Base-by-base conservation (phyloP, 139 green algal species). In the Edaphochlamys debaryana region DNA sequence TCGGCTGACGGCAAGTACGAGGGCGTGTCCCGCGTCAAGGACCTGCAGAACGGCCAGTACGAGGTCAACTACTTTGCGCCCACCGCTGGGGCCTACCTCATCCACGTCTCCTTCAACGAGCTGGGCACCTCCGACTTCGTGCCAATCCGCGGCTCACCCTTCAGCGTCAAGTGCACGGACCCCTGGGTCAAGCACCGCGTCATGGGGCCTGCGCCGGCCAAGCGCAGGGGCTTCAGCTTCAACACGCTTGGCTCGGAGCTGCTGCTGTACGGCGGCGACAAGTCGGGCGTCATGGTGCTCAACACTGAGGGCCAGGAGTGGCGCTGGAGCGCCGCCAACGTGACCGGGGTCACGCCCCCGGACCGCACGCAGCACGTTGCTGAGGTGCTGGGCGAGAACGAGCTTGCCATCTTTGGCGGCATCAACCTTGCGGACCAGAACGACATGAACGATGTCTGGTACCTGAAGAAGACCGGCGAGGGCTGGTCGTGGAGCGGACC, bases 31-130 rank as follows among this genome's bases (percentile, higher is more conserved):
- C 85, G 90, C 66, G 85, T 96, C 30, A 63, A 78, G 19, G 94
- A 98, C 85, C 86, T 94, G 8, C 77, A 92, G 67, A 94, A 94
- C 82, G 95, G 95, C 75, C 80, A 85, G 50, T 95, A 97, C 75
- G 84, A 95, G 70, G 88, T 92, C 0, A 75, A 86, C 32, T 96
- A 95, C 90, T 71, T 67, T n/a, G 89, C 86, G 13, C 91, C 91
- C 41, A 79, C 83, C 22, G 78, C 90, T 4, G 92, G 92, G 29
- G 36, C 82, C 3, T 95, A 94, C 86, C 66, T 82, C 25, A 87
- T 98, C 71, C 86, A 93, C 67, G 92, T 98, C 11, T 89, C 84
- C 6, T 92, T 94, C 84, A 87, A 90, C 37, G 92, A 96, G 68
- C 89, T 95, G 5, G 92, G 89, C 81, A 84, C 87, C 2, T 73